These are phyloP conservation scores for Posidonia oceanica DNA, from an alignment of 116 monocot species.

Conservation along the genomic window DNA sequence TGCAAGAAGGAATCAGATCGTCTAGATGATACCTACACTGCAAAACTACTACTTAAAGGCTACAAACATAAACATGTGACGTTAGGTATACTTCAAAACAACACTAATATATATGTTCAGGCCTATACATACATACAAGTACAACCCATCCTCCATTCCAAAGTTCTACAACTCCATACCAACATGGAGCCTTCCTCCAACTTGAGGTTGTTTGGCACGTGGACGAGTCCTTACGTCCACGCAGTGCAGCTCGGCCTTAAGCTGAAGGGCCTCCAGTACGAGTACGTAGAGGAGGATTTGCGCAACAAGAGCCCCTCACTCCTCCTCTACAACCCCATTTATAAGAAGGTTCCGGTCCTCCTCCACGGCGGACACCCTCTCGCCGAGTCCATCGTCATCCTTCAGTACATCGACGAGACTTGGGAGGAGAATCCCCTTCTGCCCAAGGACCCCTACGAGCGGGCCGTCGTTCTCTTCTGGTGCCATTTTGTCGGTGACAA, in stretches of 20 bases:
- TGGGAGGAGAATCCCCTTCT: slow-evolving; percentile 26
- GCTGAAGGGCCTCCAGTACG: slow-evolving; percentile 56
- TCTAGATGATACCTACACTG: no score
- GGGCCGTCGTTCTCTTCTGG: slow-evolving; percentile 60
- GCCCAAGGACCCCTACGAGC: slow-evolving; percentile 41
- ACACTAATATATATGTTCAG: no score
- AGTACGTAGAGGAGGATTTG: slow-evolving; percentile 67
- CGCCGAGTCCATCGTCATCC: slow-evolving; percentile 53
- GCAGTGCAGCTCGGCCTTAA: slow-evolving; percentile 50
- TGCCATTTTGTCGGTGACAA: slow-evolving; percentile 50
- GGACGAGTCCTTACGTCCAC: slow-evolving; percentile 10
- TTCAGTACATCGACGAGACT: slow-evolving; percentile 61
- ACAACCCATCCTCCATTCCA: no score
- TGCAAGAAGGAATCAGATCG: no score
- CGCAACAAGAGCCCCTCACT: slow-evolving; percentile 48
- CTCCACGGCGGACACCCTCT: slow-evolving; percentile 34
- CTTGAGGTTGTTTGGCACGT: slow-evolving; percentile 10
- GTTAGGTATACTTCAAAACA: no score
- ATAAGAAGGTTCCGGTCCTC: slow-evolving; percentile 70
- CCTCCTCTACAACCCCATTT: slow-evolving; percentile 51
- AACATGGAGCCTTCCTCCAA: background rate
- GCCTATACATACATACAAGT: no score
- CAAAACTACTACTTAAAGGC: no score
- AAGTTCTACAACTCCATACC: no score
- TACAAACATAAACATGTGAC: no score